phyloP scores from a whole-genome alignment of 2,329 filamentous ascomycete species.

The Arthrocladium fulminans region DNA sequence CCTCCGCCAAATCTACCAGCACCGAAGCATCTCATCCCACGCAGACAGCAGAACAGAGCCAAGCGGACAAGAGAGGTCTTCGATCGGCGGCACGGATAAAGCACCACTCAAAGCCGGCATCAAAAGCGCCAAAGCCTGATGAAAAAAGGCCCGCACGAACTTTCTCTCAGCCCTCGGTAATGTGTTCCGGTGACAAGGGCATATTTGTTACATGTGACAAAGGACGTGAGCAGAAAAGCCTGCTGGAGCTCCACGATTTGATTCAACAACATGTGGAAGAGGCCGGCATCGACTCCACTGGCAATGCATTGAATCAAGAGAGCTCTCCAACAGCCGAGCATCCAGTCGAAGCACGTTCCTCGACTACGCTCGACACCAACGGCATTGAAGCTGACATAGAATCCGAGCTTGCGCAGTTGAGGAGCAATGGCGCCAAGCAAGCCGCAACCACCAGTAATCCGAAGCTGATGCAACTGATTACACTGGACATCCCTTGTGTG shows the following conservation, averaged over 20 bases:
- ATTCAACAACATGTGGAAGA: slow-evolving; percentile 11
- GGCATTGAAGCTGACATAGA: slow-evolving; percentile 55
- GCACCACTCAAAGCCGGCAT: not conserved
- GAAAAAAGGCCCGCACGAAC: not conserved
- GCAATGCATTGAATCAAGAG: slow-evolving; percentile 10
- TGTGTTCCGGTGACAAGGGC: slow-evolving; percentile 47
- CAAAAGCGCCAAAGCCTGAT: not conserved
- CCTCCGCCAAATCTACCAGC: not conserved
- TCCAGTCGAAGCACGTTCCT: slow-evolving; percentile 8
- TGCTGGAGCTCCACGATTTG: slow-evolving; percentile 49
- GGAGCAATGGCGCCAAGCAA: slow-evolving; percentile 41
- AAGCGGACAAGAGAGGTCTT: too few species aligned
- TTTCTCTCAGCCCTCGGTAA: slow-evolving; percentile 21
- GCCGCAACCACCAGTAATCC: slow-evolving; percentile 22
- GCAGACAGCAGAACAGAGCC: not conserved
- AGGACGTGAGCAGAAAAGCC: slow-evolving; percentile 52
- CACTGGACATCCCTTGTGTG: slow-evolving; percentile 24
- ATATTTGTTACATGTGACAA: slow-evolving; percentile 57
- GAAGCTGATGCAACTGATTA: slow-evolving; percentile 11
- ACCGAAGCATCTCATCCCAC: too few species aligned
- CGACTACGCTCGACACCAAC: slow-evolving; percentile 28
- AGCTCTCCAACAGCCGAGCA: not conserved
- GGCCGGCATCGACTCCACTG: not conserved
- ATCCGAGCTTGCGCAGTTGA: slow-evolving; percentile 46
- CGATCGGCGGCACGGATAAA: too few species aligned